Conservation (phyloP, 352 stramenopile species). For the Pythium utonaiense region DNA sequence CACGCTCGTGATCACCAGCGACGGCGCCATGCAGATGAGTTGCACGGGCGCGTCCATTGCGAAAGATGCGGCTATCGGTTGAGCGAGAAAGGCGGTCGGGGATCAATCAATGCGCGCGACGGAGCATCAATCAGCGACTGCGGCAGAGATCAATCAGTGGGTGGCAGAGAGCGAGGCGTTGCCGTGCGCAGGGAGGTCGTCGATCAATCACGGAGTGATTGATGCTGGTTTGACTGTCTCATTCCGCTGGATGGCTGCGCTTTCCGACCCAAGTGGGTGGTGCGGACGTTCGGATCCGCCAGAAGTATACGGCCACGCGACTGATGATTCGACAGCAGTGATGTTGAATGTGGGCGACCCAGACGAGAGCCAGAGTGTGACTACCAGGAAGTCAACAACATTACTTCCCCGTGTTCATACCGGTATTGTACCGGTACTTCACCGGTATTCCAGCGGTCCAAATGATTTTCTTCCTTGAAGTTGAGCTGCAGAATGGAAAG, state of each 20-base stretch:
- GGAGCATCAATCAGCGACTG: no score
- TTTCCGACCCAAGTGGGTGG: background rate
- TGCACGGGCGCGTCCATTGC: constrained; percentile 41
- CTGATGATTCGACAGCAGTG: no score
- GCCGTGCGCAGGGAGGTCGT: background rate
- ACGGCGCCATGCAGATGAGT: constrained; percentile 46
- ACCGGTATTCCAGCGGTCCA: no score
- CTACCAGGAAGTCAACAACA: background rate
- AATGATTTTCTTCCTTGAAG: no score
- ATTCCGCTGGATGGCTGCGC: constrained; percentile 2
- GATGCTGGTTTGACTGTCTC: background rate
- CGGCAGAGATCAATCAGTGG: no score
- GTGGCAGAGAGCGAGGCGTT: background rate
- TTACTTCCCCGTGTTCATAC: no score
- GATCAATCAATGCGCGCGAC: background rate
- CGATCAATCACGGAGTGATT: background rate
- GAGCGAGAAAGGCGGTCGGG: no score
- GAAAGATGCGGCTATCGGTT: background rate
- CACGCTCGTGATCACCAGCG: constrained; percentile 57
- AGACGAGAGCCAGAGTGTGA: constrained; percentile 16
- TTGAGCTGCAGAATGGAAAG: no score
- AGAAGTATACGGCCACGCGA: constrained; percentile 11
- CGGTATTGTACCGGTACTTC: no score
- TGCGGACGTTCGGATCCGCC: background rate
- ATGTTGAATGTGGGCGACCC: constrained; percentile 6